Conservation (phyloP, 257 asterid genomes). For the Henckelia pumila region DNA sequence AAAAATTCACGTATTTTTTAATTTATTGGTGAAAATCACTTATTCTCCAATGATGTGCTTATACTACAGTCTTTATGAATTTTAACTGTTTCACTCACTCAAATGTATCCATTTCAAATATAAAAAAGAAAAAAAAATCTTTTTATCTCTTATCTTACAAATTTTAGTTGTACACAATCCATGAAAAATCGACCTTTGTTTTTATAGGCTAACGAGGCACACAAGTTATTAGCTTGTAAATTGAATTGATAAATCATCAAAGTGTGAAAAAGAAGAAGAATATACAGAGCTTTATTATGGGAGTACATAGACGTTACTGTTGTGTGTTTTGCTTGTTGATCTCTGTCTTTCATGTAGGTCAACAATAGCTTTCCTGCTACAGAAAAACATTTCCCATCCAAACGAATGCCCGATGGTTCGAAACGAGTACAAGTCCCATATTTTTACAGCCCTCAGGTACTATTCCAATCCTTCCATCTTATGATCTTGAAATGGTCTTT, state of each 20-base stretch:
- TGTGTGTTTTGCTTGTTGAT: background rate
- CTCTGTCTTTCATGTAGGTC: conserved; percentile 44
- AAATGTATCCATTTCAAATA: no score
- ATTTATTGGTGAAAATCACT: background rate
- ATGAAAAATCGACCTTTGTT: no score
- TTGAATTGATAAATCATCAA: no score
- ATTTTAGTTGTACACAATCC: no score
- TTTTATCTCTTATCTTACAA: no score
- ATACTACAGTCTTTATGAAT: background rate
- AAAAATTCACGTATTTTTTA: no score
- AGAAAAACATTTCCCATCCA: conserved; percentile 44
- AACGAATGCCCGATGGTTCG: conserved; percentile 94
- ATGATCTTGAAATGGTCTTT: background rate
- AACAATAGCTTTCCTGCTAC: conserved; percentile 28
- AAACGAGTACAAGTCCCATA: conserved; percentile 72
- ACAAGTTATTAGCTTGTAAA: no score
- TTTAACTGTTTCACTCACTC: no score
- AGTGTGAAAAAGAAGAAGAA: no score
- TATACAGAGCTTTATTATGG: no score
- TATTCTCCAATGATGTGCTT: background rate
- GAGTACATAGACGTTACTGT: background rate
- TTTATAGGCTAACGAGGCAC: no score
- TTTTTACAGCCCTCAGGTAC: conserved; percentile 65
- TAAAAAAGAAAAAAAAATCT: no score
- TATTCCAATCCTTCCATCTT: background rate